Percentiles rank a stretch among this genome's conserved stretches.
Evolutionary conservation across 805 yeast species (phyloP).

Genomic region (Lachancea dasiensis): DNA sequence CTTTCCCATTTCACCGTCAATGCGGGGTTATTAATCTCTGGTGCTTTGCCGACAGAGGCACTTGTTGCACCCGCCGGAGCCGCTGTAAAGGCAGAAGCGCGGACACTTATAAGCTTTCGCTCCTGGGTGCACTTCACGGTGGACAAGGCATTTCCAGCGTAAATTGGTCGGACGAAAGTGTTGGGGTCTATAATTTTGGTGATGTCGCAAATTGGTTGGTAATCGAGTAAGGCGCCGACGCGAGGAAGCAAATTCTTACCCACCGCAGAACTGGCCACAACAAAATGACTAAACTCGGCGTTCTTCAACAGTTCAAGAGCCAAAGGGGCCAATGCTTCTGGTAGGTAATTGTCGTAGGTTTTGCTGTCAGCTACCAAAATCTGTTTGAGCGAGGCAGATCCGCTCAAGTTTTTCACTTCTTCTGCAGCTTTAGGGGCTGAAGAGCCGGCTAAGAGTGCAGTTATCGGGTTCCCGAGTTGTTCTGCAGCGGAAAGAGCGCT

Average conservation of each 20-base stretch:
- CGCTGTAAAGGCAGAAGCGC: constrained; percentile 75
- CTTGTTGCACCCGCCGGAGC: constrained; percentile 35
- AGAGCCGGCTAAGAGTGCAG: constrained; percentile 71
- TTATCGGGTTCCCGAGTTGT: constrained; percentile 67
- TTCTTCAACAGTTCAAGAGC: constrained; percentile 36
- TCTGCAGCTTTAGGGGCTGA: constrained; percentile 46
- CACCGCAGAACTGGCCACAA: constrained; percentile 77
- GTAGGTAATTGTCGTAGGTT: constrained; percentile 61
- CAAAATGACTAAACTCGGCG: constrained; percentile 52
- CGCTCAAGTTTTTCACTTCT: constrained; percentile 21
- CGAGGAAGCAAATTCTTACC: constrained; percentile 88
- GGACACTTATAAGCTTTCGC: constrained; percentile 64
- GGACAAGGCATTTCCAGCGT: constrained; percentile 89
- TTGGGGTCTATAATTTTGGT: constrained; percentile 56
- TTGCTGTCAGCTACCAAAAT: constrained; percentile 50
- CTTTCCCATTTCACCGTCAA: constrained; percentile 57
- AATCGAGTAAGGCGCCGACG: constrained; percentile 74
- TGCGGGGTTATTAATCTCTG: constrained; percentile 12
- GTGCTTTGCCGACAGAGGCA: constrained; percentile 36
- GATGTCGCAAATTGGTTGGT: constrained; percentile 84
- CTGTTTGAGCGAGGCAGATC: constrained; percentile 38
- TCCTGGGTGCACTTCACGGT: constrained; percentile 70
- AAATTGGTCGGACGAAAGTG: constrained; percentile 87
- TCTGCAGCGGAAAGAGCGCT: constrained; percentile 74
- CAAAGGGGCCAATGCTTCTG: constrained; percentile 78